phyloP scores from a whole-genome alignment of 2,329 filamentous ascomycete species.

The Herpotrichia juniperi region DNA sequence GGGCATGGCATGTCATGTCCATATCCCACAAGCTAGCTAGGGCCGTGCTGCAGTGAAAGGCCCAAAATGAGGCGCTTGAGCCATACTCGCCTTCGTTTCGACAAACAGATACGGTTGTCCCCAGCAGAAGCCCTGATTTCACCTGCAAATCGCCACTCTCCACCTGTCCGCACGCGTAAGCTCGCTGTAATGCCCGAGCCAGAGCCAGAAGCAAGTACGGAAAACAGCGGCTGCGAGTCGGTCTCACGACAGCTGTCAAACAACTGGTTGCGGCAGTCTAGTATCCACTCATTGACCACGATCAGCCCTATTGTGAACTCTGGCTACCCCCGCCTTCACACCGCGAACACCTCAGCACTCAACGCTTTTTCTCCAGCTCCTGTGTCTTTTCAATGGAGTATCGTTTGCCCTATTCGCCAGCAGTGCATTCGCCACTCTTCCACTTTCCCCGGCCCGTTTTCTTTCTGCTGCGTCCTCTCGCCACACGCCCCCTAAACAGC shows the following conservation, averaged over 20 bases:
- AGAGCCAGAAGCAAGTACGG: not conserved
- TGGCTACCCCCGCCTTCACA: not conserved
- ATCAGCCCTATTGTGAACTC: not conserved
- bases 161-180: slow-evolving; percentile 19
- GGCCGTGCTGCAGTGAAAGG: slow-evolving; percentile 1
- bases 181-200: slow-evolving; percentile 3
- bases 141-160: slow-evolving; percentile 6
- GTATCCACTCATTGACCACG: not conserved
- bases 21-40: slow-evolving; percentile 5
- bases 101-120: slow-evolving; percentile 1
- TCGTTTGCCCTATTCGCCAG: not conserved
- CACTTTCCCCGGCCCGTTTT: not conserved
- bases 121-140: not conserved
- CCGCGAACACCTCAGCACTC: not conserved
- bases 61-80: slow-evolving; percentile 11
- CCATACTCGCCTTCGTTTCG: not conserved
- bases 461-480: not conserved
- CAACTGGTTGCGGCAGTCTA: slow-evolving; percentile 3
- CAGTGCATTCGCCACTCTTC: not conserved
- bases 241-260: slow-evolving; percentile 6
- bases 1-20: slow-evolving; percentile 8
- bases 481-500: not conserved
- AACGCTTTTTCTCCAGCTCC: not conserved
- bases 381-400: no score
- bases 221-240: not conserved